phyloP scores from a whole-genome alignment of 2,329 filamentous ascomycete genomes.

The Penicillium oxalicum region DNA sequence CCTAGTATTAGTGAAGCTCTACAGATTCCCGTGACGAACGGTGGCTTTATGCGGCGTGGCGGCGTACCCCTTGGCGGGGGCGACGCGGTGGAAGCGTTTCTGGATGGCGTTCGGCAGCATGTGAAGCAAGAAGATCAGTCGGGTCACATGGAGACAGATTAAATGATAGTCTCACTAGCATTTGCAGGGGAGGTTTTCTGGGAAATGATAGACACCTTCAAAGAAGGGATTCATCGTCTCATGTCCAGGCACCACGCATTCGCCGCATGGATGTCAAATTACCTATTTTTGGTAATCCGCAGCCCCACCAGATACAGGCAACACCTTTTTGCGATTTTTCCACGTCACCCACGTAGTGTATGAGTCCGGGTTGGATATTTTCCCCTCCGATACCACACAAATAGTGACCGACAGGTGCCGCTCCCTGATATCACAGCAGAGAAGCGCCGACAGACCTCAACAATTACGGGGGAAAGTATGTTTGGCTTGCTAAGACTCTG shows the following conservation, averaged over 20 bases:
- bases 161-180: conserved; percentile 6
- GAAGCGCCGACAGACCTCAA: too few species aligned
- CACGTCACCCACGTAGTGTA: too few species aligned
- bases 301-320: conserved; percentile 10
- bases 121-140: conserved; percentile 49
- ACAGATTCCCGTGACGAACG: conserved; percentile 71
- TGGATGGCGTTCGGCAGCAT: conserved; percentile 78
- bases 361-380: too few species aligned
- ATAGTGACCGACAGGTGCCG: too few species aligned
- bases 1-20: conserved; percentile 86
- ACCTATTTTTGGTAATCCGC: conserved; percentile 17
- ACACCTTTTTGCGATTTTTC: too few species aligned
- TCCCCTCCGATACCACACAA: too few species aligned
- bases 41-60: conserved; percentile 71
- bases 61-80: conserved; percentile 81
- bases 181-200: background rate
- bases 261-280: background rate
- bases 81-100: conserved; percentile 83
- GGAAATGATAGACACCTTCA: background rate
- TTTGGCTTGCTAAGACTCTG: too few species aligned
- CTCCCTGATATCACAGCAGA: too few species aligned
- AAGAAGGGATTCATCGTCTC: background rate
- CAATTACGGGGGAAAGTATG: too few species aligned
- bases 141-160: conserved; percentile 43
- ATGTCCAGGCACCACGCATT: background rate